Percentiles rank a stretch among this genome's conserved stretches.
Evolutionary conservation across 2,329 filamentous ascomycete species (phyloP).

Genomic region (Daldinia sp.): DNA sequence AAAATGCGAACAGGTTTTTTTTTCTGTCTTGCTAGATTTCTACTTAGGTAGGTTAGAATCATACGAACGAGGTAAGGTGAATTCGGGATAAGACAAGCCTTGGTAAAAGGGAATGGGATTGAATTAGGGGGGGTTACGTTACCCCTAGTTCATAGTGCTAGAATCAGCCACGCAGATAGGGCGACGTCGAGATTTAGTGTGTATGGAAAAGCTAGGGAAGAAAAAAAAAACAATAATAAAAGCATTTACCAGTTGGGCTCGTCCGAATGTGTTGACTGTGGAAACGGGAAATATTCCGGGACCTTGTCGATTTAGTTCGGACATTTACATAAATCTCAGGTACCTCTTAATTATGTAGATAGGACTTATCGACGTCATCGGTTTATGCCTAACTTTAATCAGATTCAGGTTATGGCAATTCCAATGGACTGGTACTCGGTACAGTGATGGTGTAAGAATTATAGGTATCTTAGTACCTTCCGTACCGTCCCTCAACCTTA

Average conservation of each 20-base stretch:
- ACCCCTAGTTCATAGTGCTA: conserved; percentile 25
- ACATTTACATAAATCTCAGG: not conserved
- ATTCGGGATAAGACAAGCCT: conserved; percentile 1
- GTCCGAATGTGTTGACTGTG: not conserved
- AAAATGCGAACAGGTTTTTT: conserved; percentile 2
- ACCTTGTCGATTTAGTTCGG: conserved; percentile 18
- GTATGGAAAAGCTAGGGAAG: conserved; percentile 7
- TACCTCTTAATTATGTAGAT: conserved; percentile 20
- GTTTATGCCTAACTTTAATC: not conserved
- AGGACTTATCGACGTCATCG: conserved; percentile 28
- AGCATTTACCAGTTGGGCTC: not conserved
- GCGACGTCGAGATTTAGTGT: conserved; percentile 17
- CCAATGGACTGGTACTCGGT: not conserved
- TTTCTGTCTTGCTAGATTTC: not conserved
- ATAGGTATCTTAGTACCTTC: not conserved
- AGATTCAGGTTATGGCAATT: not conserved
- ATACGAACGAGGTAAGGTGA: conserved; percentile 20
- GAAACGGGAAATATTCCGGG: conserved; percentile 9
- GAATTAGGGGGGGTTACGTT: conserved; percentile 19
- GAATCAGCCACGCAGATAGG: conserved; percentile 11
- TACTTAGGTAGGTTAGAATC: not conserved
- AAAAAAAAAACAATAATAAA: not conserved
- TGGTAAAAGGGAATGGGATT: not conserved
- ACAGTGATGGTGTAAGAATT: not conserved
- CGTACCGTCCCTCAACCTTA: not conserved